Conservation (phyloP, 2,329 filamentous ascomycete species). For the Trichoderma koningii region DNA sequence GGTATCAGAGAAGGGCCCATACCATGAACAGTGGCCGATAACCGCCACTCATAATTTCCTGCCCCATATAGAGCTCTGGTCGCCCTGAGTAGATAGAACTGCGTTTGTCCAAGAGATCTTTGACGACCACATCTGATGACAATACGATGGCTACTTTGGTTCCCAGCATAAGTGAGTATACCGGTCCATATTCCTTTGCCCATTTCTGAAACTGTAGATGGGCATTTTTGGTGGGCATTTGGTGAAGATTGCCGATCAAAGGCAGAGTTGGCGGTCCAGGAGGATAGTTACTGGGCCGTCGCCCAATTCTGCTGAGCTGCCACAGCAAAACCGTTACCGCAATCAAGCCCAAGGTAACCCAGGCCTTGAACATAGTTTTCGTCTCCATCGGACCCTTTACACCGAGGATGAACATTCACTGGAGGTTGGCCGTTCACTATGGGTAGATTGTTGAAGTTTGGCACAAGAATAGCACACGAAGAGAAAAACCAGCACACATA, state of each 20-base stretch:
- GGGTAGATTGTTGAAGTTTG: too few species aligned
- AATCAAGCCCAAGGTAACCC: not conserved
- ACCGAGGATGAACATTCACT: not conserved
- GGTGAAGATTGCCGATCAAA: slow-evolving; percentile 17
- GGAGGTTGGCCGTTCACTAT: too few species aligned
- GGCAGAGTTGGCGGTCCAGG: slow-evolving; percentile 18
- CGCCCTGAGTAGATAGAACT: slow-evolving; percentile 40
- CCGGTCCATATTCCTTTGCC: slow-evolving; percentile 53
- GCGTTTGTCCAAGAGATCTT: slow-evolving; percentile 54
- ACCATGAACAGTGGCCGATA: slow-evolving; percentile 17
- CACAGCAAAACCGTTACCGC: not conserved
- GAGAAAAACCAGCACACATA: too few species aligned
- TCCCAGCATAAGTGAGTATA: slow-evolving; percentile 55
- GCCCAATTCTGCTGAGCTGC: slow-evolving; percentile 10
- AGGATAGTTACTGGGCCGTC: slow-evolving; percentile 14
- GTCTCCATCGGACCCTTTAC: not conserved
- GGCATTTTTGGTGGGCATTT: slow-evolving; percentile 7
- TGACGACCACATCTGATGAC: slow-evolving; percentile 48
- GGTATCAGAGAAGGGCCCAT: not conserved
- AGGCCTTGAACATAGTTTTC: not conserved
- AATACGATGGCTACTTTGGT: slow-evolving; percentile 51
- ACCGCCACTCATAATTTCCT: slow-evolving; percentile 17
- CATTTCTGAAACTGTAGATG: slow-evolving; percentile 44
- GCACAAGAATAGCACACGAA: too few species aligned
- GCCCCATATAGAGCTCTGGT: slow-evolving; percentile 17